Evolutionary conservation across 163 green algal species (phyloP).

Genomic region (Prototheca cutis): DNA sequence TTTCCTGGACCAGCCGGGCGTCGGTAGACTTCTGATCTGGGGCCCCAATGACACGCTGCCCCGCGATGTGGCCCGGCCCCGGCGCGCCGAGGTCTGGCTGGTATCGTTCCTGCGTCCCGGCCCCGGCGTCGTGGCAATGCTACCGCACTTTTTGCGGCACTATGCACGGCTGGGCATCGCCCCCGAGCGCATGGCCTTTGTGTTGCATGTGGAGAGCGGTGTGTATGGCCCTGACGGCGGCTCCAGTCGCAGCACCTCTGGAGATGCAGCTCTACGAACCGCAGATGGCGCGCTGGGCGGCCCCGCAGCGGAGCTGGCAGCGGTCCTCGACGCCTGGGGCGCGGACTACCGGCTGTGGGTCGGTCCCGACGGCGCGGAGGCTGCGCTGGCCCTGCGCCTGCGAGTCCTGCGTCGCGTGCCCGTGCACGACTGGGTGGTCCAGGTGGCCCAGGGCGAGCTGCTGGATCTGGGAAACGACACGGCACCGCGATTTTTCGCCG

Average conservation of each 20-base stretch:
- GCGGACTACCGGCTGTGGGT: constrained; percentile 12
- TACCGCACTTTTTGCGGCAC: constrained; percentile 18
- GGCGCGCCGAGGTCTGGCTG: constrained; percentile 11
- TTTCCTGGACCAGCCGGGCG: constrained; percentile 2
- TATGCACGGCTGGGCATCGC: constrained; percentile 9
- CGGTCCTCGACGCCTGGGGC: constrained; percentile 2
- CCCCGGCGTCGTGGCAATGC: neutral
- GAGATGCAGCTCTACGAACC: neutral
- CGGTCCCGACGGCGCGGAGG: neutral
- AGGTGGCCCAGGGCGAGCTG: constrained; percentile 6
- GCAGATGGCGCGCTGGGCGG: neutral
- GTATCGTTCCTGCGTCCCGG: neutral
- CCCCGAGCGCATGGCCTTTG: constrained; percentile 10
- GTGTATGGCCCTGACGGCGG: neutral
- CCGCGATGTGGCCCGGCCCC: constrained; percentile 1
- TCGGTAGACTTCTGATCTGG: constrained; percentile 8
- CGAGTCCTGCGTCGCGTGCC: constrained; percentile 8
- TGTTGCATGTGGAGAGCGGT: too few relatives aligned
- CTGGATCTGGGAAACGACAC: neutral
- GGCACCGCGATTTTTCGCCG: neutral
- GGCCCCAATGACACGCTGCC: constrained; percentile 10
- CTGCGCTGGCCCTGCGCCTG: neutral
- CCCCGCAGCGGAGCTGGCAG: neutral
- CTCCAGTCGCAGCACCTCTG: neutral
- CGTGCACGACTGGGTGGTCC: constrained; percentile 18